phyloP scores from a whole-genome alignment of 768 basidiomycete species.

The Mycena kentingensis region DNA sequence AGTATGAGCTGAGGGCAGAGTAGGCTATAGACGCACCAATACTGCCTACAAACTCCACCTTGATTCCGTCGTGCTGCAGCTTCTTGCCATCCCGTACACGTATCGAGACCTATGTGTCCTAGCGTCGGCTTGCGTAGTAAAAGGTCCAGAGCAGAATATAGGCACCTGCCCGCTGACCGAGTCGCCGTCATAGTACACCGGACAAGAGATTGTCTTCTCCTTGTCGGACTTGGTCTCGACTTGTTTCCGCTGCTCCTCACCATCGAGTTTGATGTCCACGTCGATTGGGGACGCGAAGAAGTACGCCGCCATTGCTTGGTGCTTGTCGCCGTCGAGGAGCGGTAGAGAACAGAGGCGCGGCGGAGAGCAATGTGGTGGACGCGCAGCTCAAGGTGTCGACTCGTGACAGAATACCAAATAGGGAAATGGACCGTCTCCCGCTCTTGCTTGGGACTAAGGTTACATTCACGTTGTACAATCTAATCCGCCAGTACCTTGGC shows the following conservation, averaged over 20 bases:
- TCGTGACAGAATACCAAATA: too few species aligned
- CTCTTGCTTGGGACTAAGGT: too few species aligned
- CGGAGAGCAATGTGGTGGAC: too few species aligned
- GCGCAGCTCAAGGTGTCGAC: too few species aligned
- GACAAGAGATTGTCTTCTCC: conserved; percentile 81
- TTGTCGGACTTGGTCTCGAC: conserved; percentile 90
- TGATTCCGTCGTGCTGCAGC: conserved; percentile 92
- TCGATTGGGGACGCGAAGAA: conserved; percentile 93
- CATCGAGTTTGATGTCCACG: conserved; percentile 84
- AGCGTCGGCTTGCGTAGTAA: too few species aligned
- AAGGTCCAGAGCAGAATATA: background rate
- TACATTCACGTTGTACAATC: too few species aligned
- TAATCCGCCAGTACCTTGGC: conserved; percentile 64
- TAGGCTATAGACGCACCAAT: conserved; percentile 63
- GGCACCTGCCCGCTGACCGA: conserved; percentile 82
- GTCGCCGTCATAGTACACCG: conserved; percentile 96
- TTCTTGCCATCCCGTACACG: conserved; percentile 95
- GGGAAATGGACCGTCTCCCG: too few species aligned
- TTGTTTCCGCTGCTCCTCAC: conserved; percentile 84
- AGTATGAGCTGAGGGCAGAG: background rate
- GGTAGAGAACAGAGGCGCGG: too few species aligned
- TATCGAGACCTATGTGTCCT: conserved; percentile 66
- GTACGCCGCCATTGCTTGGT: conserved; percentile 91
- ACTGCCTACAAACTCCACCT: conserved; percentile 95
- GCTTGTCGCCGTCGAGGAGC: too few species aligned